Base-by-base conservation (phyloP, 2,329 filamentous ascomycete genomes). In the Trichoderma atrobrunneum region DNA sequence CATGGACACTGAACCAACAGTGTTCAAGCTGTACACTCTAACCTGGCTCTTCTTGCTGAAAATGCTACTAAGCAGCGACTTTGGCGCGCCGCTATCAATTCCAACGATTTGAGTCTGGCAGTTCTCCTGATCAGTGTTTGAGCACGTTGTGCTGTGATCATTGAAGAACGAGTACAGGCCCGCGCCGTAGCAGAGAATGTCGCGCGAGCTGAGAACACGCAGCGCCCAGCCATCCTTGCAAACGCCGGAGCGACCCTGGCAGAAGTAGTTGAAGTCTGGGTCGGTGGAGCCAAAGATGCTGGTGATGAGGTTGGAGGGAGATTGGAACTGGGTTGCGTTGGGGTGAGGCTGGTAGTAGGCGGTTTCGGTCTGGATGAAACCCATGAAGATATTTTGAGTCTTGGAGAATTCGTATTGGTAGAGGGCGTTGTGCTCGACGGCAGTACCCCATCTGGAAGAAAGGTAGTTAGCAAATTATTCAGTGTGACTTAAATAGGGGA, bases 371-470 rank as follows among this genome's bases (percentile, higher is more conserved):
- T 87, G 85, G 63, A 87, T 86, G 68, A 84, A 78, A n/a, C 82
- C 82, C 78, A 85, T 83, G 73, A 84, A 83, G 74, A 87, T 77
- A 74, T 87, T 84, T 75, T 82, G 80, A 1, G 85, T 84, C 34
- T 80, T 78, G 18, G 80, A 80, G 73, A 87, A 78, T 70, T 86
- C 82, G 78, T 87, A 87, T 74, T 87, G 85, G 74, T 84, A 85
- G 26, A 87, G 77, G 12, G 84, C 80, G 26, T 66, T 72, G 71
- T 78, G 77, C 61, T 78, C 76, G 0, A 72, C 34, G 21, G 75
- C 73, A 18, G 74, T 75, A 14, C 75, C 76, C 67, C 72, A 78
- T 59, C 56, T 59, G 11, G 7, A 32, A 59, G 36, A 59, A n/a
- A 30, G 2, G 1, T 2, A 14, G 28, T 59, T 59, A 59, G 26